These are phyloP conservation scores for Teratosphaeria viscida DNA, from an alignment of 2,329 filamentous ascomycete genomes.

Conservation along the genomic window DNA sequence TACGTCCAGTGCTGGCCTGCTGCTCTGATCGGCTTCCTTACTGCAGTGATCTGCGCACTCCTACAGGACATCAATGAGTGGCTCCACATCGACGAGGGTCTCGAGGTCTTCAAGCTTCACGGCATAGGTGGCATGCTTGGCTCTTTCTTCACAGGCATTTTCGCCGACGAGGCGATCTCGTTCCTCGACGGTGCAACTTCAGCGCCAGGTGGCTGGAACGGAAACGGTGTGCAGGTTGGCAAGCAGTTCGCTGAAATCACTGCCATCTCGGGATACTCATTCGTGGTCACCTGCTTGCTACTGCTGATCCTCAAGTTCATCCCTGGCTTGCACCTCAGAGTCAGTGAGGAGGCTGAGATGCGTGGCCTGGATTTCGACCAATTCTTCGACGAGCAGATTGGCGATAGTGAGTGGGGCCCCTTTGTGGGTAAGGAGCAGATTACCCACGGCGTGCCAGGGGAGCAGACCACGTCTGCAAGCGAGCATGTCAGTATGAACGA, in stretches of 20 bases:
- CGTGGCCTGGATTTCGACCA: slow-evolving; percentile 45
- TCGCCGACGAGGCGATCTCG: slow-evolving; percentile 40
- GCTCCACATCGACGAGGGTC: slow-evolving; percentile 46
- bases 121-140: slow-evolving; percentile 48
- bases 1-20: slow-evolving; percentile 45
- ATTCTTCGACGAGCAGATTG: slow-evolving; percentile 48
- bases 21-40: slow-evolving; percentile 47
- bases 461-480: neutral
- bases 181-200: slow-evolving; percentile 41
- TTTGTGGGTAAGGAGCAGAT: neutral
- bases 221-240: slow-evolving; percentile 45
- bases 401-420: slow-evolving; percentile 19
- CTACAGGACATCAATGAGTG: slow-evolving; percentile 44
- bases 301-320: slow-evolving; percentile 45
- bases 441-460: slow-evolving; percentile 4
- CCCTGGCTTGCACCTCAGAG: slow-evolving; percentile 44
- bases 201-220: slow-evolving; percentile 42
- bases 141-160: slow-evolving; percentile 48
- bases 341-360: slow-evolving; percentile 46
- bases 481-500: neutral
- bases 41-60: slow-evolving; percentile 40
- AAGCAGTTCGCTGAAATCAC: slow-evolving; percentile 47
- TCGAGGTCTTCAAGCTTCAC: slow-evolving; percentile 52
- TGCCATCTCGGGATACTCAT: slow-evolving; percentile 44
- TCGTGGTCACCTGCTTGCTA: slow-evolving; percentile 42